Evolutionary conservation across 2,329 filamentous ascomycete genomes (phyloP).

Genomic region (Aschersonia sp.): DNA sequence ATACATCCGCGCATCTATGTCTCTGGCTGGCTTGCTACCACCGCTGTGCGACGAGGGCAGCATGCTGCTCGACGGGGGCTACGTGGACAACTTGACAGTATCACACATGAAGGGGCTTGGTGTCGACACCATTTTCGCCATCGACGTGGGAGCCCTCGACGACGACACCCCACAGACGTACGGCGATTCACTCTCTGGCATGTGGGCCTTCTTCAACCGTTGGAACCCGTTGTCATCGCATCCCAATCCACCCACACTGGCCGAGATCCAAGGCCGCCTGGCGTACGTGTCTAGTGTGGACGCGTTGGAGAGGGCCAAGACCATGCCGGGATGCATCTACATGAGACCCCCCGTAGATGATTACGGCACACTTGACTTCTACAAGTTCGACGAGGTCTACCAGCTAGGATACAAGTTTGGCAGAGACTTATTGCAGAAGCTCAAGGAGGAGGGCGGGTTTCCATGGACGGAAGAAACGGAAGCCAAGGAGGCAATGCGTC

Average conservation of each 20-base stretch:
- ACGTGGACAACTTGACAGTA: slow-evolving; percentile 93
- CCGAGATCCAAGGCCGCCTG: slow-evolving; percentile 87
- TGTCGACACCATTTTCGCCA: slow-evolving; percentile 85
- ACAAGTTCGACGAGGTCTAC: slow-evolving; percentile 95
- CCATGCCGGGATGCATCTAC: slow-evolving; percentile 79
- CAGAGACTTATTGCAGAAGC: slow-evolving; percentile 59
- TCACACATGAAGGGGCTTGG: slow-evolving; percentile 93
- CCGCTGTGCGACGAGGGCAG: slow-evolving; percentile 93
- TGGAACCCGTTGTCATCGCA: slow-evolving; percentile 91
- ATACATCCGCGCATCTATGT: slow-evolving; percentile 95
- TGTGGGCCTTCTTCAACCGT: slow-evolving; percentile 89
- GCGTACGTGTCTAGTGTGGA: slow-evolving; percentile 94
- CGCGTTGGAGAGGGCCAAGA: slow-evolving; percentile 86
- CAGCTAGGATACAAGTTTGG: slow-evolving; percentile 78
- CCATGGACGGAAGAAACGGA: slow-evolving; percentile 57
- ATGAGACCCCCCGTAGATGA: slow-evolving; percentile 91
- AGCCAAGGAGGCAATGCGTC: slow-evolving; percentile 60
- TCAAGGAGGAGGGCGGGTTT: slow-evolving; percentile 68
- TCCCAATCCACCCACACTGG: slow-evolving; percentile 86
- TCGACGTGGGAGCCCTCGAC: slow-evolving; percentile 87
- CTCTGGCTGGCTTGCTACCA: slow-evolving; percentile 78
- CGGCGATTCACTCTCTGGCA: slow-evolving; percentile 84
- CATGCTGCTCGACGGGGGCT: slow-evolving; percentile 93
- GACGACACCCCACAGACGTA: slow-evolving; percentile 86
- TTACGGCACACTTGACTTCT: slow-evolving; percentile 92